Evolutionary conservation across 2,329 filamentous ascomycete species (phyloP), one percentile per base, ranked within the genome.

Genomic region (Colletotrichum horii): DNA sequence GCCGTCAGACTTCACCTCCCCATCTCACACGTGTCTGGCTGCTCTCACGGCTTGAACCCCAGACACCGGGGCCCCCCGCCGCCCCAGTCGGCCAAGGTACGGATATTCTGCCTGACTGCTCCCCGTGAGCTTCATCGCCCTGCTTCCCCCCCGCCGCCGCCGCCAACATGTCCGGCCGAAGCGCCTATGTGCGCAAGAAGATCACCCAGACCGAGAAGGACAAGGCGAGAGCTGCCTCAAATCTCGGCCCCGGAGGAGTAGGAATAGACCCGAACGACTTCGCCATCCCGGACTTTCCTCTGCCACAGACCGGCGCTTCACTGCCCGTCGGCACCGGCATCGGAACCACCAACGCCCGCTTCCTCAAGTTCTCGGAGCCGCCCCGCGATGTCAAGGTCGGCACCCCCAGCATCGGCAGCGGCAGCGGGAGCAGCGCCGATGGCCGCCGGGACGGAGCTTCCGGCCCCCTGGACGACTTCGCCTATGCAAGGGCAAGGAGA

Each of bases 131-230:
- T 28, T 43, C 61, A 22, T 36, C 22, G 15, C n/a, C n/a, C 43
- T 52, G n/a, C 43, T 22, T 22, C 24, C 14, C 6, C 43, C 43
- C 43, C n/a, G 22, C 24, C 11, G 6, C 28, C 24, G 38, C 26
- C 62, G 32, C 14, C 70, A 82, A 70, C 76, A 92, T 92, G 90
- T 92, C 90, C 8, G 90, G 89, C 75, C 85, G 90, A 71, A 91
- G 90, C 82, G 90, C 90, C 36, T 87, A 90, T 78, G 90, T 90
- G 80, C 88, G 90, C 79, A 91, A 91, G 81, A 91, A 90, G 84
- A 90, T 89, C 77, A 89, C 87, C 0, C 88, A 91, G 73, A 84
- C 86, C 30, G 88, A 86, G 69, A 77, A 81, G 4, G 82, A 79
- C 43, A 83, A 85, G 11, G 81, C 84, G 22, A 83, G 84, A 71